Base-by-base conservation (phyloP, 805 yeast genomes). In the Kazachstania taianensis region DNA sequence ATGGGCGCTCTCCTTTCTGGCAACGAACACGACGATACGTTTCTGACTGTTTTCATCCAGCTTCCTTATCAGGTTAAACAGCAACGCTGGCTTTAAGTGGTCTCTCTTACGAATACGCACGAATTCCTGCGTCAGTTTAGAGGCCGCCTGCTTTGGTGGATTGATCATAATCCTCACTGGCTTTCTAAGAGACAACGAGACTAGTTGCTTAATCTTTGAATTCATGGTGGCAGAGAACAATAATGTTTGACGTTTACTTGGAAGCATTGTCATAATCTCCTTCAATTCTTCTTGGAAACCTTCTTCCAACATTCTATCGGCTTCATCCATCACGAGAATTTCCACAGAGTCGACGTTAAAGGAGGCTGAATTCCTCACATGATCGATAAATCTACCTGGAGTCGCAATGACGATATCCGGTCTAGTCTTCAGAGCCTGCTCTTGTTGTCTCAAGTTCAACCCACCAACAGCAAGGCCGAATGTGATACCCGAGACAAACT, bases 391-490 rank as follows among this genome's bases (percentile, higher is more conserved):
- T 66, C 99, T 74, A 73, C 99, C 99, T 2, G 99, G 99, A 0
- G 99, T 92, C 16, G 98, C 97, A 57, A 92, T 77, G 15, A 92
- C 97, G 36, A 92, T 70, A 67, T 92, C 99, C 1, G 99, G 99
- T 53, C 96, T 75, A 17, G 81, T 65, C 53, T 83, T 85, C 52
- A 92, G 72, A 56, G 84, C 92, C 56, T 85, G 95, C 60, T 92
- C 99, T 65, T 92, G 99, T 53, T 80, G 94, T 57, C 96, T 75
- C 45, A 92, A 69, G 53, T 87, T 92, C 59, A 92, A 70, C 60
- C 99, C 99, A 72, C 99, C 99, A 34, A 92, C 96, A 3, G 98
- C 97, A 46, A 92, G 65, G 24, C 97, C 97, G 53, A 86, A 81
- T n/a, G 81, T 70, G 38, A 92, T 59, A 30, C 80, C 81, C 43